Evolutionary conservation across 2,329 filamentous ascomycete genomes (phyloP).

Genomic region (Fusarium vanettenii): DNA sequence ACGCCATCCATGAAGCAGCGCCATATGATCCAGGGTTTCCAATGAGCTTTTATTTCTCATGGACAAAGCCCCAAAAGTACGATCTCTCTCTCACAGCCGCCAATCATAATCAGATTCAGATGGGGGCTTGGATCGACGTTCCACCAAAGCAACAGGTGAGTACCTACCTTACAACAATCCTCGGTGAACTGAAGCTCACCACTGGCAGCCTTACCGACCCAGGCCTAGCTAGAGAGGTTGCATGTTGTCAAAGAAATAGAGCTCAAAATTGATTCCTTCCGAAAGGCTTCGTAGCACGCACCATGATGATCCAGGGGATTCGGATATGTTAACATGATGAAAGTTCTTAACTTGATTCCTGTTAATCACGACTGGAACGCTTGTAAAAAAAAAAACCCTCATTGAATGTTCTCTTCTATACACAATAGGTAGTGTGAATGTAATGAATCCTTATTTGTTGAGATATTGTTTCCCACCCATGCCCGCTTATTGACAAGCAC

Average conservation of each 20-base stretch:
- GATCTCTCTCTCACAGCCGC: constrained; percentile 10
- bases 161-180: neutral
- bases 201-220: neutral
- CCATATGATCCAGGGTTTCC: constrained; percentile 11
- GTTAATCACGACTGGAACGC: too few relatives aligned
- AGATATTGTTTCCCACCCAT: neutral
- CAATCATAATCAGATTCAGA: constrained; percentile 7
- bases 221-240: neutral
- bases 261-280: neutral
- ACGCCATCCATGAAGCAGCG: constrained; percentile 14
- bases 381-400: too few relatives aligned
- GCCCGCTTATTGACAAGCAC: neutral
- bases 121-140: constrained; percentile 24
- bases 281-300: neutral
- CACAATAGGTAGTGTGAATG: neutral
- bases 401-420: neutral
- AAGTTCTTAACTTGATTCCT: too few relatives aligned
- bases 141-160: constrained; percentile 18
- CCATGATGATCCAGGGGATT: neutral
- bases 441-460: neutral
- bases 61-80: constrained; percentile 2
- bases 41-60: constrained; percentile 13
- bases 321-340: neutral
- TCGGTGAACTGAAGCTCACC: neutral
- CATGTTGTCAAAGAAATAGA: neutral